Evolutionary conservation across 805 yeast genomes (phyloP).

Genomic region (Starmera amethionina): DNA sequence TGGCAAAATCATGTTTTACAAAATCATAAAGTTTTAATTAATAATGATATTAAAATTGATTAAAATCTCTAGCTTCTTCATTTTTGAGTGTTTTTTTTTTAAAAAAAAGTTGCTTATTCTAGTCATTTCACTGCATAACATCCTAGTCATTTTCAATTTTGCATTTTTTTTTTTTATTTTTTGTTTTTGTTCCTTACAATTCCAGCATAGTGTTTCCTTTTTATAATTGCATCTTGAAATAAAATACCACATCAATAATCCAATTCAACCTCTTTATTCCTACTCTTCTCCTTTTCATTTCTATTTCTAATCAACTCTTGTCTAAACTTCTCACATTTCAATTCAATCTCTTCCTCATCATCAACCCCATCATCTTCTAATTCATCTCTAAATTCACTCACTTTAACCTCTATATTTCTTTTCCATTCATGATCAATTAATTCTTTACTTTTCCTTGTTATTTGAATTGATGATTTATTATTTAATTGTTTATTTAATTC

Average conservation of each 20-base stretch:
- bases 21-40: conserved; percentile 15
- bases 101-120: too few relatives aligned
- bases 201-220: too few relatives aligned
- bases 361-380: conserved; percentile 36
- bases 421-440: conserved; percentile 12
- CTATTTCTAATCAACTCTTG: conserved; percentile 9
- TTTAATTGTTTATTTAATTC: conserved; percentile 7
- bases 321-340: conserved; percentile 20
- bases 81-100: too few relatives aligned
- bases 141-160: too few relatives aligned
- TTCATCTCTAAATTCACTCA: conserved; percentile 40
- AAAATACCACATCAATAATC: conserved; percentile 1
- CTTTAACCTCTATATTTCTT: conserved; percentile 22
- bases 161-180: too few relatives aligned
- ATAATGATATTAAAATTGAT: conserved; percentile 10
- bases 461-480: conserved; percentile 3
- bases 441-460: conserved; percentile 8
- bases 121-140: too few relatives aligned
- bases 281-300: conserved; percentile 4
- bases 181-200: too few relatives aligned
- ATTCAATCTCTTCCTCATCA: conserved; percentile 25
- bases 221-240: too few relatives aligned
- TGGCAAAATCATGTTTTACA: conserved; percentile 9
- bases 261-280: conserved; percentile 3
- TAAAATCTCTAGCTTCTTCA: neutral